Evolutionary conservation across 176 grass and related monocot genomes (phyloP).

Genomic region (Phoenix roebelenii): DNA sequence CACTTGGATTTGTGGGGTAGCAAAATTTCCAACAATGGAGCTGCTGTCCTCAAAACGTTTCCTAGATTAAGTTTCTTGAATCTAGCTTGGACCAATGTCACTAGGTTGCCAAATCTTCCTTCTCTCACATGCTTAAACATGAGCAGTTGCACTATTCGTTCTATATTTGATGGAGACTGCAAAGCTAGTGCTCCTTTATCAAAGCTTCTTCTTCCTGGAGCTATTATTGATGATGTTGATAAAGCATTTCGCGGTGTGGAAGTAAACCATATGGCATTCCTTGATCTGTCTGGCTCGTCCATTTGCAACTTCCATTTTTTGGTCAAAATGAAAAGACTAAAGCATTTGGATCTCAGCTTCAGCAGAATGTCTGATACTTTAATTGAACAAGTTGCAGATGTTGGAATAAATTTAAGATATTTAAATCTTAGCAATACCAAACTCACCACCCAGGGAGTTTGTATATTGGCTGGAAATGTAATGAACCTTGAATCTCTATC

Average conservation of each 20-base stretch:
- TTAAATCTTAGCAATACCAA: conserved; percentile 54
- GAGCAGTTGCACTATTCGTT: conserved; percentile 67
- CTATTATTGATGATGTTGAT: conserved; percentile 38
- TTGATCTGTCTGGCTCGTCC: conserved; percentile 55
- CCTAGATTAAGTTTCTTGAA: conserved; percentile 59
- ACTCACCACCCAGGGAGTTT: conserved; percentile 49
- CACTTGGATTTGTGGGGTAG: conserved; percentile 90
- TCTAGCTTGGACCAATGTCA: conserved; percentile 68
- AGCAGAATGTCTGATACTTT: conserved; percentile 43
- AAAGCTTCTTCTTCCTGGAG: conserved; percentile 33
- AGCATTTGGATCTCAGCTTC: conserved; percentile 58
- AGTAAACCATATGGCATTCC: conserved; percentile 38
- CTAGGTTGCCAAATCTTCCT: conserved; percentile 38
- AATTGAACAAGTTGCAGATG: conserved; percentile 56
- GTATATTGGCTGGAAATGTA: conserved; percentile 48
- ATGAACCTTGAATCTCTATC: conserved; percentile 48
- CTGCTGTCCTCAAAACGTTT: conserved; percentile 41
- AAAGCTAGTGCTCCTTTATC: conserved; percentile 30
- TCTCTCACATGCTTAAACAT: conserved; percentile 53
- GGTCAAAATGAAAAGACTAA: conserved; percentile 42
- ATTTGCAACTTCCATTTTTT: conserved; percentile 46
- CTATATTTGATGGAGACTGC: conserved; percentile 37
- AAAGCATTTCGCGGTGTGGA: conserved; percentile 46
- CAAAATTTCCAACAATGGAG: conserved; percentile 54
- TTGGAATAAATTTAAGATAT: conserved; percentile 55